Percentiles rank a stretch among this genome's conserved stretches.
These are phyloP conservation scores for Globisporangium middletonii DNA, from an alignment of 352 stramenopile species.

Conservation along the genomic window DNA sequence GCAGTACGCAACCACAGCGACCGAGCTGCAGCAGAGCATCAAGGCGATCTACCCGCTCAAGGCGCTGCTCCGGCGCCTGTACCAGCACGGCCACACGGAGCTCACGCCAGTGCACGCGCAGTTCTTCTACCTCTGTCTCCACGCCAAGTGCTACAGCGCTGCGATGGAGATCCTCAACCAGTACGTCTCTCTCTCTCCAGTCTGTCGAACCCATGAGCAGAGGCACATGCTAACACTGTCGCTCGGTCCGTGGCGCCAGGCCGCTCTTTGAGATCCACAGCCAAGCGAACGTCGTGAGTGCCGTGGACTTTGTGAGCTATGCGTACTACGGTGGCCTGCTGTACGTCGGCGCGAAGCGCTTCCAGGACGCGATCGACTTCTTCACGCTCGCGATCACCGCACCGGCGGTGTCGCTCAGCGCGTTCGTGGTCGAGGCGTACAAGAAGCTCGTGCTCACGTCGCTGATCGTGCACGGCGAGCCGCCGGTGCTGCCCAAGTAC, in stretches of 20 bases:
- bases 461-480: constrained; percentile 52
- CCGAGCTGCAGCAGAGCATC: constrained; percentile 49
- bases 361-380: constrained; percentile 65
- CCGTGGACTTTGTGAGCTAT: constrained; percentile 75
- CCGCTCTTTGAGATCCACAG: constrained; percentile 68
- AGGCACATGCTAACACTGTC: neutral
- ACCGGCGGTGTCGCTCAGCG: constrained; percentile 63
- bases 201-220: too few relatives aligned
- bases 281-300: constrained; percentile 39
- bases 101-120: constrained; percentile 63
- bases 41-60: constrained; percentile 65
- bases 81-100: constrained; percentile 41
- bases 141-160: constrained; percentile 75
- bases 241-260: constrained; percentile 21
- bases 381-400: constrained; percentile 70
- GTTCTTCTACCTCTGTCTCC: constrained; percentile 78
- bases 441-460: constrained; percentile 76
- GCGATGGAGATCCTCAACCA: constrained; percentile 59
- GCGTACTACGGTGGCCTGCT: constrained; percentile 80
- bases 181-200: constrained; percentile 25
- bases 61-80: constrained; percentile 56
- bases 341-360: constrained; percentile 71
- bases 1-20: constrained; percentile 39
- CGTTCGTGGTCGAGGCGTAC: constrained; percentile 77
- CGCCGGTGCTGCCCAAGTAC: constrained; percentile 66